Evolutionary conservation across 108 stramenopile genomes (phyloP).

Genomic region (Nannochloropsis salina): DNA sequence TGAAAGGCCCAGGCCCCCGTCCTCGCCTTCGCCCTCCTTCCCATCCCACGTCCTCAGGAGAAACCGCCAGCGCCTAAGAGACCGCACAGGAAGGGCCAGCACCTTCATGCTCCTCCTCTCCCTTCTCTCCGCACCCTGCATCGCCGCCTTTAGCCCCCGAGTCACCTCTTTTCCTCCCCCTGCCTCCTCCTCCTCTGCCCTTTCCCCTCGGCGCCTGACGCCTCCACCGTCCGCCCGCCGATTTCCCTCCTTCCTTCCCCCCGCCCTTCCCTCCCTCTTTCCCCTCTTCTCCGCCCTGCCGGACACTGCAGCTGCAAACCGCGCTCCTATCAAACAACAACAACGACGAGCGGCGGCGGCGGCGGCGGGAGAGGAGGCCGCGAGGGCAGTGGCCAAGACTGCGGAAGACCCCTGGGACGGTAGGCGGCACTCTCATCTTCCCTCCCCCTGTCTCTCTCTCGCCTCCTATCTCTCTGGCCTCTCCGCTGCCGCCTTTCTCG

Average conservation of each 20-base stretch:
- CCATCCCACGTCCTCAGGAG: background rate
- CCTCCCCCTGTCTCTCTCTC: background rate
- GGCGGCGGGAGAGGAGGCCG: background rate
- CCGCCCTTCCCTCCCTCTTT: background rate
- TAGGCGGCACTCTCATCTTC: background rate
- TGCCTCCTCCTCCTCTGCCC: background rate
- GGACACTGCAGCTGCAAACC: background rate
- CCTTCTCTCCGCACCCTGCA: background rate
- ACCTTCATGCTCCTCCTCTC: background rate
- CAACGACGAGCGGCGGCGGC: background rate
- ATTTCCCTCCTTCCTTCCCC: background rate
- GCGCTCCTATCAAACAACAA: background rate
- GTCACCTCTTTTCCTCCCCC: background rate
- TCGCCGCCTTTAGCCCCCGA: background rate
- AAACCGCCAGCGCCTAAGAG: slow-evolving; percentile 6
- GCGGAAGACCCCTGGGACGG: background rate
- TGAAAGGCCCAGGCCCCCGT: background rate
- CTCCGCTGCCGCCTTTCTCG: background rate
- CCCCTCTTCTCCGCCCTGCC: background rate
- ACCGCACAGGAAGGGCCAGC: background rate
- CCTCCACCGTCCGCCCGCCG: background rate
- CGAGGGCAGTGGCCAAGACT: background rate
- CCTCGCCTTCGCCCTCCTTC: background rate
- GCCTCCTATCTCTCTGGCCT: background rate
- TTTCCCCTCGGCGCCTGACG: background rate